Evolutionary conservation across 176 grass and related monocot species (phyloP), one percentile per base, ranked within the genome.

Genomic region (Pontederia crassipes): DNA sequence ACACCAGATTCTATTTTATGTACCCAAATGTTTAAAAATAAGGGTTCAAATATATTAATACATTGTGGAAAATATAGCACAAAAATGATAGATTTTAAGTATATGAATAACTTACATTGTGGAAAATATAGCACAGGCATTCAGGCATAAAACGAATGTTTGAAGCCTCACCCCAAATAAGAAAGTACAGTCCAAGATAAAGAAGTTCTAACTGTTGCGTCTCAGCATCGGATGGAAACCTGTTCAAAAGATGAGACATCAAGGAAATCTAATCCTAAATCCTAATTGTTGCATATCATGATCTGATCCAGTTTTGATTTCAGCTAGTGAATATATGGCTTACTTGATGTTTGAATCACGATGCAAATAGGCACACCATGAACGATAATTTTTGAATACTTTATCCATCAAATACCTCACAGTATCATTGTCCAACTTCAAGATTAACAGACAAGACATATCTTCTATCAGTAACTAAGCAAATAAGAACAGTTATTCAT

Each of bases 91-190:
- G 29, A 32, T 29, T 46, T 53, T 1, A 1, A 45, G 48, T 17
- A 32, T 35, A 59, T 69, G 27, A 45, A 65, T 45, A 89, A 89
- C 88, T 92, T 89, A 98, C 94, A 79, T 81, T 61, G 55, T 98
- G 94, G 18, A 98, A 92, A 57, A 98, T 93, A 73, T 98, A 98
- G 57, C 94, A 92, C 70, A 98, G 69, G 59, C 94, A 98, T 70
- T 98, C 94, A 45, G 94, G 94, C 88, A 98, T 98, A 71, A 98
- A 98, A 18, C 88, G 81, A 64, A 93, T 79, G 77, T 88, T 98
- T 8, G 94, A 92, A 81, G 94, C 88, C 80, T 98, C 94, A 69
- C 94, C 93, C 94, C 94, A 98, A 15, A 98, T 98, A 58, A 98
- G 67, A 50, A 98, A 82, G 72, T 98, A 98, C 53, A 98, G 45